These are phyloP conservation scores for Rhodotorula graminis DNA, from an alignment of 768 basidiomycete species.

Conservation along the genomic window DNA sequence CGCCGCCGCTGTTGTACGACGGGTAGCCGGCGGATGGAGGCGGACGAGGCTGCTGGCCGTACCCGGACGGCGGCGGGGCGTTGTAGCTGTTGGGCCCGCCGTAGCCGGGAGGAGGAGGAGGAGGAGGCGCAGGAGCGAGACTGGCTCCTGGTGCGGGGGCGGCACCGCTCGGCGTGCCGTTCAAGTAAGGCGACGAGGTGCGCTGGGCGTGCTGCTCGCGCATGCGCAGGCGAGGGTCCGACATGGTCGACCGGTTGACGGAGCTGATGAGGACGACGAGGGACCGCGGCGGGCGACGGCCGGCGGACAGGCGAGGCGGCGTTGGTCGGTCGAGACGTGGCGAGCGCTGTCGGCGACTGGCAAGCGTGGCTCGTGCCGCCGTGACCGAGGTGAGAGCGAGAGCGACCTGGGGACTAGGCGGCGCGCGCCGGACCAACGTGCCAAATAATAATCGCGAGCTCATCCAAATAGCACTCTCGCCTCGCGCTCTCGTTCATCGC, in stretches of 20 bases:
- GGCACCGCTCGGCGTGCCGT: neutral
- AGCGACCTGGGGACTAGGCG: too few relatives aligned
- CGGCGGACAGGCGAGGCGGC: too few relatives aligned
- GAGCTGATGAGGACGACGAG: neutral
- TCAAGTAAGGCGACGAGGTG: neutral
- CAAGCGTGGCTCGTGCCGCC: too few relatives aligned
- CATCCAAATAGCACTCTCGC: too few relatives aligned
- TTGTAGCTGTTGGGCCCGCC: slow-evolving; percentile 3
- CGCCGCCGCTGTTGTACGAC: neutral
- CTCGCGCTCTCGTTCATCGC: too few relatives aligned
- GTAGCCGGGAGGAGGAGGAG: neutral
- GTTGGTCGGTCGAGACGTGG: neutral
- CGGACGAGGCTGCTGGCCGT: neutral
- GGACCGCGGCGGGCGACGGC: neutral
- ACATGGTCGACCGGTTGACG: neutral
- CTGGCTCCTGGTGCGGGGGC: neutral
- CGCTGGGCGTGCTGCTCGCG: slow-evolving; percentile 17
- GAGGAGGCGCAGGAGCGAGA: neutral
- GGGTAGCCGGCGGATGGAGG: neutral
- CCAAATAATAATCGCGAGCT: too few relatives aligned
- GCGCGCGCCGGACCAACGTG: too few relatives aligned
- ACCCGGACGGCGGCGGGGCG: neutral
- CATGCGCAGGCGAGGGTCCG: slow-evolving; percentile 21
- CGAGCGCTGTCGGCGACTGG: neutral
- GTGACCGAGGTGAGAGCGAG: too few relatives aligned